Base-by-base conservation (phyloP, 2,329 filamentous ascomycete genomes). In the Penicillium capsulatum region DNA sequence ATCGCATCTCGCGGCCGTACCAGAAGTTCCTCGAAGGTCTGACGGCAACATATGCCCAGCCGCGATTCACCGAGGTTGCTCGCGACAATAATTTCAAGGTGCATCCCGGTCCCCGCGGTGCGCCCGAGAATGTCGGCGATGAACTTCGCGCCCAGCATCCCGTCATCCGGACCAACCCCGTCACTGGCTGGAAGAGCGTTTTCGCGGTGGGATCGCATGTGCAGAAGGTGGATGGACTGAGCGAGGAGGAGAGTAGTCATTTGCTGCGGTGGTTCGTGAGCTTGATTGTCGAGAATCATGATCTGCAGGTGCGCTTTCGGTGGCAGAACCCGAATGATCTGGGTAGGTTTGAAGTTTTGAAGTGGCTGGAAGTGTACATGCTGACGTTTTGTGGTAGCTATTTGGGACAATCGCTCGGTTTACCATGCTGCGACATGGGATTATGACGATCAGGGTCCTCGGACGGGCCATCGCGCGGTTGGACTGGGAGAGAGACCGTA, bases 361-460 rank as follows among this genome's bases (percentile, higher is more conserved):
- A 7, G 22, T 24, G 1, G 4, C n/a, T n/a, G n/a, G 6, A 7
- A 3, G 17, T 16, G 7, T 17, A n/a, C 9, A 29, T 20, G 30
- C 16, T 36, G n/a, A 47, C 14, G 17, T 8, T 40, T 11, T 33
- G 2, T 20, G 36, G n/a, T 62, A 54, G 76, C 75, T 1, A 77
- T 79, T 46, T 79, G 76, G 76, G 75, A 80, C 46, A 79, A 79
- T 48, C 64, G 75, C 6, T 72, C 67, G n/a, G 72, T 72, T 1
- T 79, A 73, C 50, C 76, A 80, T 47, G 68, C 71, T 2, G 75
- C 75, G 0, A 79, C 74, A 0, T 68, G 68, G 9, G 75, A 79
- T 47, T 74, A 76, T 47, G 60, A 66, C 3, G 66, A 61, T 1
- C 52, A 68, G 6, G 76, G 74, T 1, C 67, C 74, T 46, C 58